These are phyloP conservation scores for Termitomyces sp. DNA, from an alignment of 768 basidiomycete species.

Conservation along the genomic window DNA sequence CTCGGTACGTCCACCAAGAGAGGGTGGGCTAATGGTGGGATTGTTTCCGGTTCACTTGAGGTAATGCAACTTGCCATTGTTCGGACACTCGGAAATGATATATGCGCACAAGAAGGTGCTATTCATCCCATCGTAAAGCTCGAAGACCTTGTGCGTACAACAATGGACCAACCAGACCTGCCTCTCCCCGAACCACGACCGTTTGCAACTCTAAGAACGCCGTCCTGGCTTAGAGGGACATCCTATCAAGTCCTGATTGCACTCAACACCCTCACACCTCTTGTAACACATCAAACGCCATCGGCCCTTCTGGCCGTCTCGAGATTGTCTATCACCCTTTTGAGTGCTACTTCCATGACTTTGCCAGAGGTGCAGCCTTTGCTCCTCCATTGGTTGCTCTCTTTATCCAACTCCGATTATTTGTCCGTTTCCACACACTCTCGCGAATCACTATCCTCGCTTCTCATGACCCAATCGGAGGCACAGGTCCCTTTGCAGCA, in stretches of 20 bases:
- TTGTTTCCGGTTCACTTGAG: conserved; percentile 50
- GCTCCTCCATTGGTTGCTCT: conserved; percentile 67
- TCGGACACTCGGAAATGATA: conserved; percentile 58
- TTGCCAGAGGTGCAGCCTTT: conserved; percentile 64
- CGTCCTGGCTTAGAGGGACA: conserved; percentile 78
- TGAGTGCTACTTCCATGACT: conserved; percentile 52
- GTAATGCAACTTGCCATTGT: conserved; percentile 52
- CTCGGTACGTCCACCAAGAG: conserved; percentile 47
- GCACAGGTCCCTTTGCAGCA: conserved; percentile 43
- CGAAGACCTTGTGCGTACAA: conserved; percentile 50
- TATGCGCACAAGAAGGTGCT: conserved; percentile 58
- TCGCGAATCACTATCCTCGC: conserved; percentile 34
- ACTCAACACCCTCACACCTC: conserved; percentile 65
- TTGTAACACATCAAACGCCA: conserved; percentile 68
- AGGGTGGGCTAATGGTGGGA: conserved; percentile 70
- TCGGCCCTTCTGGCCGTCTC: conserved; percentile 55
- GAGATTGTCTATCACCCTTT: conserved; percentile 46
- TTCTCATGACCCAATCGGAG: conserved; percentile 38
- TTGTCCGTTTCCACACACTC: conserved; percentile 46
- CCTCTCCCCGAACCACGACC: conserved; percentile 21
- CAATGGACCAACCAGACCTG: conserved; percentile 14
- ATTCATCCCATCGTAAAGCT: conserved; percentile 50
- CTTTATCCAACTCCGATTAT: conserved; percentile 58
- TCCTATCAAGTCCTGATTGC: conserved; percentile 81
- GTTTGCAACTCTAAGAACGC: conserved; percentile 52